phyloP scores from a whole-genome alignment of 2,329 filamentous ascomycete species.

The Fusarium anthophilum region DNA sequence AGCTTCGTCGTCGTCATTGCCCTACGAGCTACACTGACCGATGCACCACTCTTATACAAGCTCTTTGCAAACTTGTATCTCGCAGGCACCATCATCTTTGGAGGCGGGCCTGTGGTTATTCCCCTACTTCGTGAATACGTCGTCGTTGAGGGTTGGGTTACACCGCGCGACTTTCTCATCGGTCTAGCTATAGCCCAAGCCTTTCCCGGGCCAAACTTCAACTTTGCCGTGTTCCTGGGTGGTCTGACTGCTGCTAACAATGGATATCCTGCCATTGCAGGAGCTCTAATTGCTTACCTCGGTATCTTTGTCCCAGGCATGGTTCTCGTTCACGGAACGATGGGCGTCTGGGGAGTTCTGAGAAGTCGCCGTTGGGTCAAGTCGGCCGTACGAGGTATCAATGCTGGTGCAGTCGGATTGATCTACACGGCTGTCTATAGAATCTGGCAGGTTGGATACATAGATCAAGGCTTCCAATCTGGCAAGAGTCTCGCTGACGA shows the following conservation, averaged over 20 bases:
- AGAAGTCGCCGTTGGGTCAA: slow-evolving; percentile 57
- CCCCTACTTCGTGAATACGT: slow-evolving; percentile 70
- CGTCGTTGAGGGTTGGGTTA: slow-evolving; percentile 76
- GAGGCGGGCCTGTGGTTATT: slow-evolving; percentile 72
- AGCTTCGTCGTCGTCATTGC: slow-evolving; percentile 58
- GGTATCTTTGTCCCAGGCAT: slow-evolving; percentile 64
- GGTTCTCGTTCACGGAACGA: slow-evolving; percentile 58
- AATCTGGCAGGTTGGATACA: slow-evolving; percentile 69
- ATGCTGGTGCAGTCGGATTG: slow-evolving; percentile 68
- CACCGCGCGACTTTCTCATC: slow-evolving; percentile 74
- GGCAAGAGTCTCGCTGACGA: slow-evolving; percentile 66
- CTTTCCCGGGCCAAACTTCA: slow-evolving; percentile 63
- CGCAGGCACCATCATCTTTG: slow-evolving; percentile 75
- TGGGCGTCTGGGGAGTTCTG: slow-evolving; percentile 65
- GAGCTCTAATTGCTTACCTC: slow-evolving; percentile 61
- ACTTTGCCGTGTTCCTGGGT: slow-evolving; percentile 68
- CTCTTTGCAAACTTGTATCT: slow-evolving; percentile 80
- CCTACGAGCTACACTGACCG: no score
- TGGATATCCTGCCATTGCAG: slow-evolving; percentile 51
- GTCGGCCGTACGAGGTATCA: slow-evolving; percentile 63
- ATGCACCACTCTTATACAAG: slow-evolving; percentile 35
- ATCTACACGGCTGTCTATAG: slow-evolving; percentile 73
- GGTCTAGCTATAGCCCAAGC: slow-evolving; percentile 77
- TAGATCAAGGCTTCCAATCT: slow-evolving; percentile 57
- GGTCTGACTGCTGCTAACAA: slow-evolving; percentile 55